These are phyloP conservation scores for Tephrocybe sp. DNA, from an alignment of 768 basidiomycete species.

Conservation along the genomic window DNA sequence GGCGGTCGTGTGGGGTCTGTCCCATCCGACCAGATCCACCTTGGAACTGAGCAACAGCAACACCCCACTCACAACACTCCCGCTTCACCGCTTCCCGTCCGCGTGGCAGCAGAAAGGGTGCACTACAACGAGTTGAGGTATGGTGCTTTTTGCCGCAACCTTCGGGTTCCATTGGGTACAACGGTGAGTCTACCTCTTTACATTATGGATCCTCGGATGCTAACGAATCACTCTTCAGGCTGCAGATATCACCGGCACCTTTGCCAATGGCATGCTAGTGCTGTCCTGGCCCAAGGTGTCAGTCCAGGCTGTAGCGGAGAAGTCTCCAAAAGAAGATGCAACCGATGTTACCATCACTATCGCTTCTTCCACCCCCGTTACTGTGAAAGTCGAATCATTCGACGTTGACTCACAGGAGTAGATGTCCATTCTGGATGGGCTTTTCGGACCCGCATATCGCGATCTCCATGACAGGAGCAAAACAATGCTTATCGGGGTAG, in stretches of 20 bases:
- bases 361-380: conserved; percentile 1
- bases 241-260: conserved; percentile 8
- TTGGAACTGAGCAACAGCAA: neutral
- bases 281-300: conserved; percentile 13
- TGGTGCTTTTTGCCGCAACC: conserved; percentile 39
- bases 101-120: conserved; percentile 3
- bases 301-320: neutral
- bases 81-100: neutral
- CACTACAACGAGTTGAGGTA: conserved; percentile 39
- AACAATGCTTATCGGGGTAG: too few species aligned
- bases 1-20: conserved; percentile 11
- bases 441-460: too few species aligned
- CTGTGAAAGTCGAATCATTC: conserved; percentile 13
- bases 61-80: neutral
- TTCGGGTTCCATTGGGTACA: conserved; percentile 36
- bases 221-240: conserved; percentile 3
- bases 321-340: neutral
- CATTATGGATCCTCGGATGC: neutral
- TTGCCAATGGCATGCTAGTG: conserved; percentile 15
- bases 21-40: neutral
- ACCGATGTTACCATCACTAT: conserved; percentile 2
- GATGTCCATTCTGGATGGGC: neutral
- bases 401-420: conserved; percentile 8
- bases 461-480: too few species aligned
- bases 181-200: conserved; percentile 29